Base-by-base conservation (phyloP, 202 grass and related monocot genomes). In the Brachypodium distachyon region DNA sequence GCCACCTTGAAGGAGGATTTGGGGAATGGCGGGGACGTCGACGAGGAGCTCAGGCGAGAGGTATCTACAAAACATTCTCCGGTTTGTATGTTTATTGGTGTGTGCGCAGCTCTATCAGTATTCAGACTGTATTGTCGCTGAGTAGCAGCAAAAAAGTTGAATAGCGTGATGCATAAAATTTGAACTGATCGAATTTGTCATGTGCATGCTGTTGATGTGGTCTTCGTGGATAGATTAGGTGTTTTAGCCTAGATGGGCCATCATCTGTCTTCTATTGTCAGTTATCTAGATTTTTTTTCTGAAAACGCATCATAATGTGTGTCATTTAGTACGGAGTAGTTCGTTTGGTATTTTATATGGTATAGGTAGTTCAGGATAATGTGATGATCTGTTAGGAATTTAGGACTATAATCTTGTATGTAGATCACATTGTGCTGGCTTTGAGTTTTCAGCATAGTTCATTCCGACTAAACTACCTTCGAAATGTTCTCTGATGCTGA, bases 21-120 rank as follows among this genome's bases (percentile, higher is more conserved):
- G n/a, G 37, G 82, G 0, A 53, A 69, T 55, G 71, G 26, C 4
- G 70, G 36, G 28, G 47, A 22, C 36, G 19, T 90, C 17, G 62
- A 83, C 1, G 79, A 88, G 49, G 89, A 92, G 25, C 89, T 96
- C 78, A 54, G 59, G 54, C 68, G 51, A 61, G 89, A 96, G 93
- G 93, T 96, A 76, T 10, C 3, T 55, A 12, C 14, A 32, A 33
- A 21, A 2, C 28, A 0, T 7, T 86, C 34, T 62, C 17, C 23
- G 61, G 23, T 57, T 57, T 26, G 18, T 63, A 22, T 63, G 16
- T 23, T 67, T 67, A 4, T 60, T 41, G 36, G 33, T 19, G 37
- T 52, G 67, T 40, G 27, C n/a, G n/a, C 17, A 21, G n/a, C 43
- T 18, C 4, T 7, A 9, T 23, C 42, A 1, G 33, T 14, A 36